Base-by-base conservation (phyloP, 768 basidiomycete species). In the Coprinopsis cinerea region DNA sequence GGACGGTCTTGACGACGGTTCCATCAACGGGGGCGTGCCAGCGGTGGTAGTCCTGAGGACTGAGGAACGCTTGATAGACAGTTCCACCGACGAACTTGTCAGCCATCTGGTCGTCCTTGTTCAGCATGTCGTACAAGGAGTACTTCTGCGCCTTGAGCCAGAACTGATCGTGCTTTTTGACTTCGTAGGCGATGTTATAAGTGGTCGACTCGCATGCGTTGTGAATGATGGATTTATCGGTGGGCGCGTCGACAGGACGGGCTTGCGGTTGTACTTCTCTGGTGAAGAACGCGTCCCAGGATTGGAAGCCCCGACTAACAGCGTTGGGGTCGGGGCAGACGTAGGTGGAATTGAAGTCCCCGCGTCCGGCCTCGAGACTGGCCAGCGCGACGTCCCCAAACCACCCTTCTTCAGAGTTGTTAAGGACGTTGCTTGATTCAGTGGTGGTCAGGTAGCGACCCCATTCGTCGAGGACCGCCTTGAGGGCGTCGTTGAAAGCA, bases 121-220 rank as follows among this genome's bases (percentile, higher is more conserved):
- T 60, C 37, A 84, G 73, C 65, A 83, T 79, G 57, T 82, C 72
- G 7, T 59, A 28, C 35, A 83, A 75, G 2, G 81, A 83, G 61
- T 84, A 85, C 0, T 75, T 72, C 57, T 82, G 67, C 0, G 71
- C 78, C 59, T 85, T 84, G 60, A 83, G 57, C 81, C 79, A 84
- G 63, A 84, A 82, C 26, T 60, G 56, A 47, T 80, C 78, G 4
- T 59, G 60, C 2, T 57, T 59, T 44, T 75, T 57, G 27, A 78
- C 72, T 47, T 74, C 52, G 27, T 40, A 24, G 2, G 61, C 63
- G 36, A 78, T 67, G 32, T 69, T 64, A 59, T 76, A 73, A 2
- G 77, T 60, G 22, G 62, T 69, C n/a, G 76, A 78, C 58, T 85
- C 82, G 66, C 81, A 83, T 9, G 75, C 64, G 53, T 67, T 74